Evolutionary conservation across 164 flowering plant species (phyloP).

Genomic region (Aristolochia californica): DNA sequence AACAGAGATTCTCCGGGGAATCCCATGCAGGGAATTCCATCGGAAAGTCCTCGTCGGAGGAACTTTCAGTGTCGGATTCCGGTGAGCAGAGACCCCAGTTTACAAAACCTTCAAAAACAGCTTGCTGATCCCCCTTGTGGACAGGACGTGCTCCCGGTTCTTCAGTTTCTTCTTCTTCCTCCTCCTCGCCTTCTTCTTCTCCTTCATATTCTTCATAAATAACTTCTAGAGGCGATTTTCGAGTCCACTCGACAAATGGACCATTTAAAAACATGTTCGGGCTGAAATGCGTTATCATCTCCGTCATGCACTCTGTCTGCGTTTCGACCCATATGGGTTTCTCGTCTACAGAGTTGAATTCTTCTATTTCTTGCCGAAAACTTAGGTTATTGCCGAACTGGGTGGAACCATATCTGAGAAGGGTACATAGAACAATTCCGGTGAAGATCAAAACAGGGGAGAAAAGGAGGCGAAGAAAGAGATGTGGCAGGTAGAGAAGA

Average conservation of each 20-base stretch:
- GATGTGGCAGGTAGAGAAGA: constrained; percentile 51
- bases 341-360: neutral
- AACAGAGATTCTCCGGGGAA: constrained; percentile 5
- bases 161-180: neutral
- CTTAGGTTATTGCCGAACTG: constrained; percentile 12
- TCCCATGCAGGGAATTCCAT: constrained; percentile 2
- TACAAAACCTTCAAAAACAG: neutral
- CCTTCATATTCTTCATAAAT: constrained; percentile 72
- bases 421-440: constrained; percentile 17
- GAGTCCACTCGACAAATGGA: constrained; percentile 49
- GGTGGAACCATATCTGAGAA: constrained; percentile 39
- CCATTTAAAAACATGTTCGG: constrained; percentile 14
- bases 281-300: constrained; percentile 4
- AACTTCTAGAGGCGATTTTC: constrained; percentile 67
- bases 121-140: too few species aligned
- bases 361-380: neutral
- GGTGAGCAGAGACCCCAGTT: neutral
- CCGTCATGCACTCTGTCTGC: constrained; percentile 4
- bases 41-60: constrained; percentile 1
- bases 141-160: too few species aligned
- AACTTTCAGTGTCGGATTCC: constrained; percentile 1
- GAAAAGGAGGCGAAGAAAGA: constrained; percentile 24
- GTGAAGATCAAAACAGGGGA: constrained; percentile 45
- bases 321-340: neutral
- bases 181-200: constrained; percentile 19